Evolutionary conservation across 2,329 filamentous ascomycete genomes (phyloP).

Genomic region (Stachybotrys chartarum): DNA sequence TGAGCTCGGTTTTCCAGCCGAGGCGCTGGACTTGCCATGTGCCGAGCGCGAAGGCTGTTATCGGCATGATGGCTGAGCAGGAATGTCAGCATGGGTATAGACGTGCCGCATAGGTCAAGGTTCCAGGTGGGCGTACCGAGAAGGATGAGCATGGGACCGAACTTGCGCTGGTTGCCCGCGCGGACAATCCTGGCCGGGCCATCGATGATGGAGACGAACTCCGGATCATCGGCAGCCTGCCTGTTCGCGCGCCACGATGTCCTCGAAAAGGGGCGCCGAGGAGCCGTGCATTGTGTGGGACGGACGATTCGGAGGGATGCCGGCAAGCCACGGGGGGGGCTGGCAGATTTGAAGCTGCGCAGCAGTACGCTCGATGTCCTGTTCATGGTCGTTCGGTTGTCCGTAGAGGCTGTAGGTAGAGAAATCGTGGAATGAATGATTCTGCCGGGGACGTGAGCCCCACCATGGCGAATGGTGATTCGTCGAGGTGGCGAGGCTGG

Average conservation of each 20-base stretch:
- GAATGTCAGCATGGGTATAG: not conserved
- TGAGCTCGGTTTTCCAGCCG: constrained; percentile 86
- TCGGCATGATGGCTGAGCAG: constrained; percentile 65
- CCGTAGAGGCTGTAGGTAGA: not conserved
- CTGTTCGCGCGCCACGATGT: constrained; percentile 4
- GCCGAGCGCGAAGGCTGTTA: constrained; percentile 84
- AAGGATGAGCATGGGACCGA: constrained; percentile 75
- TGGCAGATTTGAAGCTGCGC: constrained; percentile 15
- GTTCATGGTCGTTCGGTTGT: constrained; percentile 15
- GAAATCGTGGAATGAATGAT: not conserved
- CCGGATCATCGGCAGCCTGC: constrained; percentile 55
- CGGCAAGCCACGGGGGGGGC: constrained; percentile 5
- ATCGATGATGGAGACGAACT: constrained; percentile 81
- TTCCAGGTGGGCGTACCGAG: constrained; percentile 44
- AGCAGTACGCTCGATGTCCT: constrained; percentile 13
- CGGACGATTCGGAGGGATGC: constrained; percentile 9
- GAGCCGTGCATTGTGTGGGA: constrained; percentile 1
- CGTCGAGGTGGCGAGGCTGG: too few species aligned
- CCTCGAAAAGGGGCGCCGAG: constrained; percentile 8
- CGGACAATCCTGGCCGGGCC: constrained; percentile 76
- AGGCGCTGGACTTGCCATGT: constrained; percentile 94
- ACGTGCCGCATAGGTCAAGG: not conserved
- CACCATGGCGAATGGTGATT: not conserved
- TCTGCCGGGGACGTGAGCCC: not conserved
- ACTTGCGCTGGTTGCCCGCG: constrained; percentile 48